phyloP scores from a whole-genome alignment of 2,329 filamentous ascomycete species.

The Trichoderma koningiopsis region DNA sequence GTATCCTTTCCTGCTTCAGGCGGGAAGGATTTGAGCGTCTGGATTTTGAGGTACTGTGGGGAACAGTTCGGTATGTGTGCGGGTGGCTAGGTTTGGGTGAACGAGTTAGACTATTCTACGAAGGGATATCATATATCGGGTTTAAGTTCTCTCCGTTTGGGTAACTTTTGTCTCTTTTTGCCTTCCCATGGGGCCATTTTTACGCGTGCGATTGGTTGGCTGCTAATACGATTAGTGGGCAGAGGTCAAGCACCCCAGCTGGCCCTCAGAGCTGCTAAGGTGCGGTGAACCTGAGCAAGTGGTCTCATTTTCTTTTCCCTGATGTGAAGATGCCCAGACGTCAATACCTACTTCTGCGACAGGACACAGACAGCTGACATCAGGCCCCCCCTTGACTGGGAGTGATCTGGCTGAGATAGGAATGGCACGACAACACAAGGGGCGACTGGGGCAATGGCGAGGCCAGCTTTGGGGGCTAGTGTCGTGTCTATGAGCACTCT shows the following conservation, averaged over 20 bases:
- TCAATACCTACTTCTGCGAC: constrained; percentile 16
- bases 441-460: neutral
- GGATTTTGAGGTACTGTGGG: neutral
- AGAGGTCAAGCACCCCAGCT: constrained; percentile 1
- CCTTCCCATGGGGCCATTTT: constrained; percentile 12
- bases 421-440: constrained; percentile 1
- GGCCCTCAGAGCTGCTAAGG: neutral
- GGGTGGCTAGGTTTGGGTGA: neutral
- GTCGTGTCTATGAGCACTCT: neutral
- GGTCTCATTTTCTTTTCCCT: constrained; percentile 2
- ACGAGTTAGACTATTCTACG: constrained; percentile 7
- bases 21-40: neutral
- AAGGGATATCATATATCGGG: constrained; percentile 16
- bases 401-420: constrained; percentile 14
- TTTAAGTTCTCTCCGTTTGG: neutral
- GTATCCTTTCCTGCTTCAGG: neutral
- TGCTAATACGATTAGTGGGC: neutral
- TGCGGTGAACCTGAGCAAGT: constrained; percentile 14
- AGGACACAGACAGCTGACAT: constrained; percentile 19
- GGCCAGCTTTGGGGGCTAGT: constrained; percentile 11
- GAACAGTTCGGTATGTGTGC: neutral
- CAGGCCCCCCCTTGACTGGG: constrained; percentile 12
- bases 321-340: constrained; percentile 7
- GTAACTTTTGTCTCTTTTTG: constrained; percentile 14
- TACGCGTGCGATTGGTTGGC: constrained; percentile 7